Evolutionary conservation across 305 asterid genomes (phyloP).

Genomic region (Plantago lanceolata): DNA sequence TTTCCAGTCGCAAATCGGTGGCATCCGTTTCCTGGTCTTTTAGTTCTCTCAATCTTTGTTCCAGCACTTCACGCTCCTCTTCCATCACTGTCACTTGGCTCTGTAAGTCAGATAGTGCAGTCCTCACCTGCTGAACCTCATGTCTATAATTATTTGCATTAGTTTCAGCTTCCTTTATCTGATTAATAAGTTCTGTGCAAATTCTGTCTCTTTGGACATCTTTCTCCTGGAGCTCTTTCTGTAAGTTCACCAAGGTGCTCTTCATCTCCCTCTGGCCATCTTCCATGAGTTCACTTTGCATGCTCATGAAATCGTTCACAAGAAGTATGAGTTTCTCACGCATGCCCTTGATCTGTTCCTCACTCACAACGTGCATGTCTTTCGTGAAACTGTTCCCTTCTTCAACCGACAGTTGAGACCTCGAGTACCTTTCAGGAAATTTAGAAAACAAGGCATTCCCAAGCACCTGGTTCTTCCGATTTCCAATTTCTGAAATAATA

Average conservation of each 20-base stretch:
- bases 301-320: slow-evolving; percentile 53
- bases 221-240: slow-evolving; percentile 90
- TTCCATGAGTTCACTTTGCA: slow-evolving; percentile 56
- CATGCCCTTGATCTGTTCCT: slow-evolving; percentile 46
- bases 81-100: slow-evolving; percentile 44
- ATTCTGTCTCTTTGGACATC: slow-evolving; percentile 76
- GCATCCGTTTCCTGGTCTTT: slow-evolving; percentile 48
- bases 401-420: slow-evolving; percentile 31
- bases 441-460: slow-evolving; percentile 38
- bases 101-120: slow-evolving; percentile 47
- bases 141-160: slow-evolving; percentile 53
- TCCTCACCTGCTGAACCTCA: slow-evolving; percentile 64
- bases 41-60: slow-evolving; percentile 50
- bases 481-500: slow-evolving; percentile 60
- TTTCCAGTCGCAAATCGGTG: slow-evolving; percentile 49
- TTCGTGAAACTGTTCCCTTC: slow-evolving; percentile 29
- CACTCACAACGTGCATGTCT: slow-evolving; percentile 32
- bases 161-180: slow-evolving; percentile 86
- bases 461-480: slow-evolving; percentile 41
- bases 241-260: slow-evolving; percentile 59
- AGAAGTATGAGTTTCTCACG: slow-evolving; percentile 43
- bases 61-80: slow-evolving; percentile 55
- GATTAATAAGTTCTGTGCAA: slow-evolving; percentile 75
- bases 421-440: slow-evolving; percentile 33
- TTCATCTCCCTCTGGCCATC: slow-evolving; percentile 71